Evolutionary conservation across 1,139 yeast genomes (phyloP), one percentile per base, ranked within the genome.

Genomic region (Zygoascus sp.): DNA sequence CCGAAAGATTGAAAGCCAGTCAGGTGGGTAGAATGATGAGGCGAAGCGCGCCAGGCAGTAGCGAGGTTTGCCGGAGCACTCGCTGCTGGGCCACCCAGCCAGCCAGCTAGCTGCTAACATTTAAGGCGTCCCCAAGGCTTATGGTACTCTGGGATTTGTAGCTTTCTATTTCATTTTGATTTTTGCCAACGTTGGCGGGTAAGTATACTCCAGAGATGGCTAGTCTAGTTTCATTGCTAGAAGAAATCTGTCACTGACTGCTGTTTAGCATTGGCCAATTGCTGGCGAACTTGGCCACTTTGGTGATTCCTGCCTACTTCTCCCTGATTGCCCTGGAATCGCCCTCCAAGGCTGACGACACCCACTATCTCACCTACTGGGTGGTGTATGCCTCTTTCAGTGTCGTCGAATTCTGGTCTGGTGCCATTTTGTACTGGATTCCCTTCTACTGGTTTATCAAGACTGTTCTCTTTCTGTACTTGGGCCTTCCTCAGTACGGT

Each of bases 391-490:
- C 97, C 27, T 81, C 81, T 61, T 80, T 92, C 72, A 86, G 83
- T 65, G 92, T 92, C 44, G 63, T 88, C 60, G 99, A 92, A 72
- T 92, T 88, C 76, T 92, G 97, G 97, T 83, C 96, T 53, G 80
- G 81, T 63, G 83, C 96, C 36, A 83, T 94, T 58, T 76, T 90
- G 54, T 87, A 86, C 76, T 86, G 96, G 95, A 70, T 92, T 58
- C 98, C 99, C 61, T 89, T 92, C 67, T 92, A 92, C 78, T 92
- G 90, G 80, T 79, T 92, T 63, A 77, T 92, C 76, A 92, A 92
- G 79, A 87, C 97, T 49, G 58, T 87, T 48, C 82, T 87, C 70
- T 82, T 92, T 72, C 74, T 90, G 54, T 94, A 87, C 75, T 80
- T 90, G 63, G 90, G 95, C 49, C 75, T 89, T 48, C 98, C 98